These are phyloP conservation scores for Tetratostichococcus sp. DNA, from an alignment of 139 green algal species.

Conservation along the genomic window DNA sequence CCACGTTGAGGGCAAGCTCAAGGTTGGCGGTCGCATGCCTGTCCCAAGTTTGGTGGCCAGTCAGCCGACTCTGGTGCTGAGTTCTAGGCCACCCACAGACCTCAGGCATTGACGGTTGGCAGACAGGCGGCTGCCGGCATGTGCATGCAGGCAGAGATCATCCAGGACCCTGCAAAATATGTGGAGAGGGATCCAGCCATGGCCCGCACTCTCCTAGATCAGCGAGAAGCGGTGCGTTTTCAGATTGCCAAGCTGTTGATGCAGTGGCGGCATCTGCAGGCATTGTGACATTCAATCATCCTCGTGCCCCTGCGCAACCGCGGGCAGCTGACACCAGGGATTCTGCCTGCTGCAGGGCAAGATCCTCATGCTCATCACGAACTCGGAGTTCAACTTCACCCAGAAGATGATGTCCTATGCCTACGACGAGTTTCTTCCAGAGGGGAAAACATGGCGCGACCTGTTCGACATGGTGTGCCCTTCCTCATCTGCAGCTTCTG, in stretches of 20 bases:
- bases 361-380: slow-evolving; percentile 93
- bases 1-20: slow-evolving; percentile 91
- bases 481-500: too few relatives aligned
- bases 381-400: slow-evolving; percentile 81
- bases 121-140: neutral
- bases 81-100: too few relatives aligned
- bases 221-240: slow-evolving; percentile 50
- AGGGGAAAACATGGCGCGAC: slow-evolving; percentile 82
- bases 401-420: slow-evolving; percentile 85
- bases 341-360: slow-evolving; percentile 59
- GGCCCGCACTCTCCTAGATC: slow-evolving; percentile 83
- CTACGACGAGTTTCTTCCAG: slow-evolving; percentile 71
- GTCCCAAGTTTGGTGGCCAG: neutral
- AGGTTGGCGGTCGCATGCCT: slow-evolving; percentile 24
- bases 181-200: slow-evolving; percentile 85
- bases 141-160: slow-evolving; percentile 70
- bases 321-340: neutral
- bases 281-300: too few relatives aligned
- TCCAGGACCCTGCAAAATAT: slow-evolving; percentile 70
- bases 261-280: too few relatives aligned
- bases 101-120: too few relatives aligned
- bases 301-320: too few relatives aligned
- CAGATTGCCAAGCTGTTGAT: too few relatives aligned
- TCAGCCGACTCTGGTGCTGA: too few relatives aligned
- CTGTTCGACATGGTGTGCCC: slow-evolving; percentile 88